Evolutionary conservation across 164 flowering plant species (phyloP).

Genomic region (Brasenia schreberi): DNA sequence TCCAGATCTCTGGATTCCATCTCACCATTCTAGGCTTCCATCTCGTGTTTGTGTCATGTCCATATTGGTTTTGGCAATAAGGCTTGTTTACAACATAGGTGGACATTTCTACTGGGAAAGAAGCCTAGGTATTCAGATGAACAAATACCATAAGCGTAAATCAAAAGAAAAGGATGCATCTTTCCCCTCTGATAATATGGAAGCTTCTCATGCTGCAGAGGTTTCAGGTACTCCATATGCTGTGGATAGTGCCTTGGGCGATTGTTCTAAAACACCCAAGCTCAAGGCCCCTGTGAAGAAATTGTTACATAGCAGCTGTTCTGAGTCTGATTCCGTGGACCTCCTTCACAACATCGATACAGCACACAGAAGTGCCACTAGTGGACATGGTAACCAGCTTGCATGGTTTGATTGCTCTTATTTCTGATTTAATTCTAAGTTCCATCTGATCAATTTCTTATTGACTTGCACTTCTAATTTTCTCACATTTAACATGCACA

Average conservation of each 20-base stretch:
- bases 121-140: background rate
- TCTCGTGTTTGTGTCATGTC: constrained; percentile 75
- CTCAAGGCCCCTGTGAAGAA: background rate
- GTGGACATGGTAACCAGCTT: constrained; percentile 27
- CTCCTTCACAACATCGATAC: constrained; percentile 39
- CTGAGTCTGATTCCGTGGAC: constrained; percentile 25
- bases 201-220: background rate
- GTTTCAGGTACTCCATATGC: background rate
- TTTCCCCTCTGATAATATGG: background rate
- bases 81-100: constrained; percentile 56
- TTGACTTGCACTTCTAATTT: too few relatives aligned
- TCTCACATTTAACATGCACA: too few relatives aligned
- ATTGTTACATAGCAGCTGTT: constrained; percentile 7
- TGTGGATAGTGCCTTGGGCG: background rate
- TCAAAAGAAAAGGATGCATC: background rate
- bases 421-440: too few relatives aligned
- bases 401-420: background rate
- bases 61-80: constrained; percentile 57
- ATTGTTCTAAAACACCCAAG: background rate
- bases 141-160: background rate
- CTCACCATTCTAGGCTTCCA: constrained; percentile 45
- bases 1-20: constrained; percentile 61
- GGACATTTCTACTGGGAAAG: constrained; percentile 70
- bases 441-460: too few relatives aligned
- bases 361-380: constrained; percentile 23